Evolutionary conservation across 2,329 filamentous ascomycete genomes (phyloP), one percentile per base, ranked within the genome.

Genomic region (Penicillium paneum): DNA sequence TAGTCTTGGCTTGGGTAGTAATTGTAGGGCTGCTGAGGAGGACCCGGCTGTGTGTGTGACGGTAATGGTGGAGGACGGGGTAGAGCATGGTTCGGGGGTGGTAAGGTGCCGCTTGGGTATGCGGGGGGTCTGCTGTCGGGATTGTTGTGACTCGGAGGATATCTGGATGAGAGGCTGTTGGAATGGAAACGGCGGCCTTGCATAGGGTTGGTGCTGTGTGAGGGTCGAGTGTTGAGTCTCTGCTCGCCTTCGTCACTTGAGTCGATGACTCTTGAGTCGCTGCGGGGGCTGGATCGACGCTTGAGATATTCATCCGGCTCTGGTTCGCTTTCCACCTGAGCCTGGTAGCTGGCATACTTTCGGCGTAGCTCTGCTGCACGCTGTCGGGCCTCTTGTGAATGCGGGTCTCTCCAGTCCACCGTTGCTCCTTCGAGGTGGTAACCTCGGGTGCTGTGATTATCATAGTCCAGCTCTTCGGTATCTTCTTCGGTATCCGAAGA

Each of bases 401-500:
- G 70, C 21, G 70, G 72, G 34, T 68, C 63, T 51, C 70, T 63
- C 70, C 71, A 72, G 52, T 74, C 66, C 2, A 60, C 66, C 1
- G 72, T 73, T 15, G 56, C 64, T 0, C 72, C 71, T 55, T 73
- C 71, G 10, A 73, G 56, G 49, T 70, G 71, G 52, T 72, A 68
- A 5, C 71, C 70, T 24, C 61, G 60, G 39, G 60, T 61, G 13
- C 63, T 57, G 21, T 61, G 58, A 8, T 63, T 58, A n/a, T 70
- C 65, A 41, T 61, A 60, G 34, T 61, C 57, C 11, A 53, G 42
- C 29, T 54, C 56, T 13, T 60, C 57, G 8, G 49, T 41, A 13
- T 63, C 62, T 8, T 67, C 65, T 32, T 49, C 47, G 19, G 59
- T 62, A 11, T 61, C 66, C 2, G 64, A 66, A 11, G 60, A 64